Conservation (phyloP, 2,329 filamentous ascomycete species). For the Aspergillus nomiae region DNA sequence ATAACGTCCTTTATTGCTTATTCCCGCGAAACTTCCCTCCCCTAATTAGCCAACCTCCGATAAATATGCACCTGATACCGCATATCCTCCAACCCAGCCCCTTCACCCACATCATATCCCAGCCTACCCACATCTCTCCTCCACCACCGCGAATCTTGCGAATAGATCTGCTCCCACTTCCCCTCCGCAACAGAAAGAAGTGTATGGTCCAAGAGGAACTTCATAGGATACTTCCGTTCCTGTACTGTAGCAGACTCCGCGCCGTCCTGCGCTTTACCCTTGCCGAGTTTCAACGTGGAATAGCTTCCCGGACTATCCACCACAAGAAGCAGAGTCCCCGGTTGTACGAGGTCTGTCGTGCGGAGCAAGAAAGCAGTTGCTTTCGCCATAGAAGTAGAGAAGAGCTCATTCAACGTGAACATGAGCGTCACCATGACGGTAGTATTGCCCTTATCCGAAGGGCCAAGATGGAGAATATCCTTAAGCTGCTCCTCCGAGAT, state of each 20-base stretch:
- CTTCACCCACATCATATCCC: conserved; percentile 82
- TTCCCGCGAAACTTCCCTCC: not conserved
- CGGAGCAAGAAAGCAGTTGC: conserved; percentile 76
- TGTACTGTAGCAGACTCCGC: conserved; percentile 41
- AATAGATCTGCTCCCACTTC: conserved; percentile 73
- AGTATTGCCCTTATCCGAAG: not conserved
- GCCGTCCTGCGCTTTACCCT: conserved; percentile 32
- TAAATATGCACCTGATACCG: conserved; percentile 91
- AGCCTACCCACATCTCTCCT: conserved; percentile 64
- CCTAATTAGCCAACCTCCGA: conserved; percentile 36
- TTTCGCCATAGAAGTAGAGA: conserved; percentile 71
- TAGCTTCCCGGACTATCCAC: conserved; percentile 94
- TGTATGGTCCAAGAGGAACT: conserved; percentile 85
- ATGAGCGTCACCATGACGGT: conserved; percentile 73
- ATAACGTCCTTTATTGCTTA: not conserved
- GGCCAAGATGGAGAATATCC: conserved; percentile 30
- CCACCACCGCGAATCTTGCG: conserved; percentile 83
- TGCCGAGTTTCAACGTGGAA: conserved; percentile 74
- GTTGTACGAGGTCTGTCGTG: conserved; percentile 61
- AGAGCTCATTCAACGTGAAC: conserved; percentile 96
- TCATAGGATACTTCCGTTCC: conserved; percentile 80
- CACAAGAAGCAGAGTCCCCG: conserved; percentile 73
- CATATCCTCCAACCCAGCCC: conserved; percentile 90
- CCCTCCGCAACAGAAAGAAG: conserved; percentile 56
- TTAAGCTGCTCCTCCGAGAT: conserved; percentile 42